phyloP scores from a whole-genome alignment of 2,329 filamentous ascomycete species.

The Basipetospora chlamydospora region DNA sequence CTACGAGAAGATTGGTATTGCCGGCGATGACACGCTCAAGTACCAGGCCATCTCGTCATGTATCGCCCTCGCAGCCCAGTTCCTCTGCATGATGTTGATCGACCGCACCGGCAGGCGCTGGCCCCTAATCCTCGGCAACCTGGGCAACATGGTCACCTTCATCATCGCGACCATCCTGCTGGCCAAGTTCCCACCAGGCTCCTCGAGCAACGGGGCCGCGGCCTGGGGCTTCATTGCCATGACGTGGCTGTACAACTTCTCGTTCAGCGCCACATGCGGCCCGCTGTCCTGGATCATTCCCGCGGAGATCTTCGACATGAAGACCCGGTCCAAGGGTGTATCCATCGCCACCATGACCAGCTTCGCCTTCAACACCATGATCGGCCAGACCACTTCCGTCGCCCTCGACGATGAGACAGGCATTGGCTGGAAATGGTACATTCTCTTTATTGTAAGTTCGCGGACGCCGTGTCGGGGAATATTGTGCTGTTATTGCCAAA shows the following conservation, averaged over 20 bases:
- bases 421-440: constrained; percentile 33
- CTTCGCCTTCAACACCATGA: constrained; percentile 67
- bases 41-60: constrained; percentile 65
- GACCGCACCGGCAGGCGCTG: constrained; percentile 57
- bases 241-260: constrained; percentile 73
- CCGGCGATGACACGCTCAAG: constrained; percentile 47
- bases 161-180: constrained; percentile 46
- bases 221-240: constrained; percentile 58
- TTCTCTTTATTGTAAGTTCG: constrained; percentile 24
- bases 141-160: constrained; percentile 58
- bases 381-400: constrained; percentile 47
- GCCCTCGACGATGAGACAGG: constrained; percentile 25
- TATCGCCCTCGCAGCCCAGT: constrained; percentile 54
- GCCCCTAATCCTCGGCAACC: constrained; percentile 58
- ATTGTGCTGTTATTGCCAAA: too few species aligned
- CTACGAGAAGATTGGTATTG: constrained; percentile 56
- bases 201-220: constrained; percentile 29
- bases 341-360: constrained; percentile 58
- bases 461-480: too few species aligned
- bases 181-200: constrained; percentile 38
- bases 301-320: constrained; percentile 65
- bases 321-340: constrained; percentile 60
- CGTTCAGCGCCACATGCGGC: constrained; percentile 56
- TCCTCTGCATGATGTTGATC: constrained; percentile 52
- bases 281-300: constrained; percentile 48